Base-by-base conservation (phyloP, 345 rosid species). In the Carallia brachiata region DNA sequence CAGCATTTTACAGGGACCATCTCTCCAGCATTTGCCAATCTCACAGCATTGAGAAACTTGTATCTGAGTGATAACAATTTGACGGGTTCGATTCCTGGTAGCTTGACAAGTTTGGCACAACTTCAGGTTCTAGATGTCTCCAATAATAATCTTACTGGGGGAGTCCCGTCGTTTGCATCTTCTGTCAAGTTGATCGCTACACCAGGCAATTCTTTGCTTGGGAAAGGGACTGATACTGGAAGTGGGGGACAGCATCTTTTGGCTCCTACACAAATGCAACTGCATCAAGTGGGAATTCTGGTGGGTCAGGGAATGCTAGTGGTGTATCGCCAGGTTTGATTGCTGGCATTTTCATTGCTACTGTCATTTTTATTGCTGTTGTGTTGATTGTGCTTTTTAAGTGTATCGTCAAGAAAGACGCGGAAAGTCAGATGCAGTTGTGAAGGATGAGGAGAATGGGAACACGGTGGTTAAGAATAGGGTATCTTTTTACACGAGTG, bases 91-190 rank as follows among this genome's bases (percentile, higher is more conserved):
- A 87, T 91, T 61, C 98, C 97, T 2, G 85, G 73, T 53, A 82
- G 72, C 67, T 63, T 94, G 78, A 84, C 87, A 5, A 79, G 15
- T 4, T 65, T 94, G 84, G 7, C 83, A 17, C 75, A 69, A 28
- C 75, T 94, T 62, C 74, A 70, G 73, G 18, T 57, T 48, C 72
- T 94, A 66, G 87, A 91, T 76, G 86, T 94, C 10, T 83, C 96
- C 0, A 90, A 90, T 72, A 93, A 93, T 73, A 88, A 93, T 71
- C 89, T 93, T 63, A 73, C 52, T 1, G 94, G 97, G 8, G 66
- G 39, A 5, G 59, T 87, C 36, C 96, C 92, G 0, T 23, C 53
- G 47, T 88, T 91, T 62, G 66, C 85, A 0, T 6, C 58, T 6
- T 31, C 66, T 0, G 88, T 90, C 52, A 88, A 84, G 80, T 69